Evolutionary conservation across 768 basidiomycete species (phyloP).

Genomic region (Suillus americanus): DNA sequence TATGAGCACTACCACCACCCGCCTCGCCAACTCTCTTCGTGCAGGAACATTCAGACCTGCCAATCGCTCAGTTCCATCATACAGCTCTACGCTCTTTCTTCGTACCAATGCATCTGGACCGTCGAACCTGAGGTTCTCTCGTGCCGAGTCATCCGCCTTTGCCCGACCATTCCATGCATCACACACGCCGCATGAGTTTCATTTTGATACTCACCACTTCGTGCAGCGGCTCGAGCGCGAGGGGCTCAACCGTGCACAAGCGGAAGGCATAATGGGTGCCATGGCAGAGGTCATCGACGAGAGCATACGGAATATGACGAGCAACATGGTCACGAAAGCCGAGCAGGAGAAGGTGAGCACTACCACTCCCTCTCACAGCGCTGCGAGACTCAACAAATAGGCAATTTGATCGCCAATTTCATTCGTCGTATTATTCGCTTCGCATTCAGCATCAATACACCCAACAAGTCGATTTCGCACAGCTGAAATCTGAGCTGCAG

Average conservation of each 20-base stretch:
- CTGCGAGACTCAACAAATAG: background rate
- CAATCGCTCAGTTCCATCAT: conserved; percentile 9
- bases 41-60: conserved; percentile 8
- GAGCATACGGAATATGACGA: conserved; percentile 93
- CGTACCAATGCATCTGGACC: background rate
- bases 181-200: conserved; percentile 48
- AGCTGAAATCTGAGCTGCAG: conserved; percentile 94
- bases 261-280: conserved; percentile 95
- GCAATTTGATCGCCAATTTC: too few relatives aligned
- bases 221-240: conserved; percentile 88
- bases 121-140: background rate
- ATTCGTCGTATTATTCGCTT: background rate
- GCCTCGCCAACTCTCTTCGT: conserved; percentile 6
- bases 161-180: conserved; percentile 32
- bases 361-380: background rate
- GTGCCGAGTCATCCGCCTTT: background rate
- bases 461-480: conserved; percentile 95
- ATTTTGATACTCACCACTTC: conserved; percentile 96
- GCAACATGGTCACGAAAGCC: conserved; percentile 92
- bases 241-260: conserved; percentile 87
- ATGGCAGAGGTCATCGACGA: conserved; percentile 98
- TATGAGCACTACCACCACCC: conserved; percentile 10
- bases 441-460: conserved; percentile 78
- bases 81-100: background rate
- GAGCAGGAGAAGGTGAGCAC: conserved; percentile 89